phyloP scores from a whole-genome alignment of 345 rosid genomes.

The Syzygium grande region DNA sequence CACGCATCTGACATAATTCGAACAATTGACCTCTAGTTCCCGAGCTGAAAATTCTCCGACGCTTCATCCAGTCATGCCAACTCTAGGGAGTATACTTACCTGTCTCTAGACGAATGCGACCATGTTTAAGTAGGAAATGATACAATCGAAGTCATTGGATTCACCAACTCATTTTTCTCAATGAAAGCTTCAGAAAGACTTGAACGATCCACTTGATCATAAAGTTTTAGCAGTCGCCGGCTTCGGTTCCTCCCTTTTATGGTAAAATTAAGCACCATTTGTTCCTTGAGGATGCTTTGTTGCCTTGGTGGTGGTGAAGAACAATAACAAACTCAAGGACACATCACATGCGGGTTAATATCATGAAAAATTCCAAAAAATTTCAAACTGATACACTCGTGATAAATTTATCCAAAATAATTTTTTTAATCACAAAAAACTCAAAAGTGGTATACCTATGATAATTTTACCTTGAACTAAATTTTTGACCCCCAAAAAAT shows the following conservation, averaged over 20 bases:
- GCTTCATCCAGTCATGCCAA: not conserved
- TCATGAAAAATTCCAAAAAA: too few relatives aligned
- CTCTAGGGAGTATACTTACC: not conserved
- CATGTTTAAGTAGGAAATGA: not conserved
- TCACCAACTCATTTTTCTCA: not conserved
- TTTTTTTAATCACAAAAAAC: too few relatives aligned
- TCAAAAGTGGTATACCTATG: too few relatives aligned
- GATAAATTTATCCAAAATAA: too few relatives aligned
- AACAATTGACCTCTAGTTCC: not conserved
- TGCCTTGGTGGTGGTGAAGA: not conserved
- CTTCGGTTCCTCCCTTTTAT: not conserved
- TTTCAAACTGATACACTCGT: fast-evolving
- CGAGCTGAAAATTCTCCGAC: not conserved
- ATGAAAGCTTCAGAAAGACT: not conserved
- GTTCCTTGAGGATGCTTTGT: not conserved
- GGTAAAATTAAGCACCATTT: not conserved
- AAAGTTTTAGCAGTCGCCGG: not conserved
- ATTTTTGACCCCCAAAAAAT: too few relatives aligned
- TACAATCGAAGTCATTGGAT: not conserved
- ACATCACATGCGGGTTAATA: not conserved
- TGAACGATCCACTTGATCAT: not conserved
- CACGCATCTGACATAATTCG: too few relatives aligned
- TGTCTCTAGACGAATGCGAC: not conserved
- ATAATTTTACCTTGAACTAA: too few relatives aligned
- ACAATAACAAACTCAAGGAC: not conserved